These are phyloP conservation scores for Aspergillus fischeri DNA, from an alignment of 2,329 filamentous ascomycete genomes.

Conservation along the genomic window DNA sequence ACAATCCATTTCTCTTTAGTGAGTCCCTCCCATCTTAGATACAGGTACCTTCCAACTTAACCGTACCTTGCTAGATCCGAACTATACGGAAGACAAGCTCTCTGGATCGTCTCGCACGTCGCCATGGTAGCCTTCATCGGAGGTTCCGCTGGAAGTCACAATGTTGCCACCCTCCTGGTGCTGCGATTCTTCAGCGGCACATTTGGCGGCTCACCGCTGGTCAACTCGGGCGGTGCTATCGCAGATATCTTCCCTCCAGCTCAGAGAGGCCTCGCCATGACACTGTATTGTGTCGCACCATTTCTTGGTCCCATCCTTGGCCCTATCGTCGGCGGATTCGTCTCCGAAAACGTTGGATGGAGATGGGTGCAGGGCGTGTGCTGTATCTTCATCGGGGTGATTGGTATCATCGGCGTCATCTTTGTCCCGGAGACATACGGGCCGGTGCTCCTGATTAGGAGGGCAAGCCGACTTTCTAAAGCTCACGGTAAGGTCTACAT, in stretches of 20 bases:
- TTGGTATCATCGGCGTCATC: slow-evolving; percentile 1
- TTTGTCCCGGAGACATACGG: slow-evolving; percentile 5
- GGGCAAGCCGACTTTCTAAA: not conserved
- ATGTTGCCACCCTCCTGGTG: slow-evolving; percentile 54
- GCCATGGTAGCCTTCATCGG: slow-evolving; percentile 12
- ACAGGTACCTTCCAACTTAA: not conserved
- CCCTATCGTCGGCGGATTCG: slow-evolving; percentile 5
- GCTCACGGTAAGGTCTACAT: slow-evolving; percentile 3
- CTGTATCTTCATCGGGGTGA: not conserved
- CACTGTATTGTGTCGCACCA: slow-evolving; percentile 2
- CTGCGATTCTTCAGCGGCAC: slow-evolving; percentile 53
- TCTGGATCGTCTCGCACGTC: not conserved
- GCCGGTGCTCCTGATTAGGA: not conserved
- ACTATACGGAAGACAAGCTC: not conserved
- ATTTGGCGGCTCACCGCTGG: slow-evolving; percentile 19
- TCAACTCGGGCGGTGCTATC: slow-evolving; percentile 2
- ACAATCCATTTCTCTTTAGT: slow-evolving; percentile 30
- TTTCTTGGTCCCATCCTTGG: slow-evolving; percentile 4
- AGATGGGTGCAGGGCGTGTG: slow-evolving; percentile 3
- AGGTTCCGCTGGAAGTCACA: slow-evolving; percentile 47
- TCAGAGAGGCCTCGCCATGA: slow-evolving; percentile 5
- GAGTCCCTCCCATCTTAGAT: not conserved
- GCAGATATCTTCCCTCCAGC: slow-evolving; percentile 2
- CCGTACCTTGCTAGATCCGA: not conserved
- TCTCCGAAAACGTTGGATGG: slow-evolving; percentile 5